Percentiles rank a stretch among this genome's conserved stretches.
phyloP scores from a whole-genome alignment of 352 stramenopile species.

The Phytophthora pinifolia region DNA sequence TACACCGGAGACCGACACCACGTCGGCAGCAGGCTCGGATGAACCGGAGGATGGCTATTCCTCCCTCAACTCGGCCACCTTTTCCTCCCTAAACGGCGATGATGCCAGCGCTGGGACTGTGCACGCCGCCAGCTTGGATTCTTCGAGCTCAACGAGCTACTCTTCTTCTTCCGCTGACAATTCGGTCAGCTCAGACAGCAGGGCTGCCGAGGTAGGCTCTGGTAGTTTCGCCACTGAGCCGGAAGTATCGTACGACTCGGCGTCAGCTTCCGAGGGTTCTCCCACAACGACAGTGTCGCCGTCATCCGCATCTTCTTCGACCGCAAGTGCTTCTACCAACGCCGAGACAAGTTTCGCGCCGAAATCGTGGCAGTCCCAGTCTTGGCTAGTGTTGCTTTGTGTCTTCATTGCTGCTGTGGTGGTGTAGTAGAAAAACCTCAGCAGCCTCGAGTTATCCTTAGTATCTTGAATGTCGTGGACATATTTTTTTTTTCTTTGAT shows the following conservation, averaged over 20 bases:
- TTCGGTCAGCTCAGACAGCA: not conserved
- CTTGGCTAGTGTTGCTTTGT: not conserved
- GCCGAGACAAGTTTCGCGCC: conserved; percentile 8
- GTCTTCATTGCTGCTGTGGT: not conserved
- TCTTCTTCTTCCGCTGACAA: conserved; percentile 4
- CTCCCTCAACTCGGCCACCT: conserved; percentile 3
- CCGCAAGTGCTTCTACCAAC: conserved; percentile 11
- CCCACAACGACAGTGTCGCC: conserved; percentile 1
- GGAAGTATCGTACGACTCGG: conserved; percentile 8
- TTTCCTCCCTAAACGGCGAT: conserved; percentile 8
- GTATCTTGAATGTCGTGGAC: no score
- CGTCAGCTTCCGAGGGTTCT: conserved; percentile 6
- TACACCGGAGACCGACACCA: not conserved
- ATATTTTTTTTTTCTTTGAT: not conserved
- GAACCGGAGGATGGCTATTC: conserved; percentile 6
- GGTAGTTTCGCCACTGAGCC: conserved; percentile 6
- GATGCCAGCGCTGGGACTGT: conserved; percentile 14
- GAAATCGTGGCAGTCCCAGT: not conserved
- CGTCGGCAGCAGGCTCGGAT: not conserved
- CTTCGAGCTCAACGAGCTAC: not conserved
- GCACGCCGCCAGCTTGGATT: conserved; percentile 9
- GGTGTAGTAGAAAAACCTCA: no score
- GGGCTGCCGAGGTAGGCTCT: conserved; percentile 8
- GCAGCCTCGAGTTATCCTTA: no score
- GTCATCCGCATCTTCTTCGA: conserved; percentile 6